These are phyloP conservation scores for Tetraselmis striata DNA, from an alignment of 139 green algal genomes.

Conservation along the genomic window DNA sequence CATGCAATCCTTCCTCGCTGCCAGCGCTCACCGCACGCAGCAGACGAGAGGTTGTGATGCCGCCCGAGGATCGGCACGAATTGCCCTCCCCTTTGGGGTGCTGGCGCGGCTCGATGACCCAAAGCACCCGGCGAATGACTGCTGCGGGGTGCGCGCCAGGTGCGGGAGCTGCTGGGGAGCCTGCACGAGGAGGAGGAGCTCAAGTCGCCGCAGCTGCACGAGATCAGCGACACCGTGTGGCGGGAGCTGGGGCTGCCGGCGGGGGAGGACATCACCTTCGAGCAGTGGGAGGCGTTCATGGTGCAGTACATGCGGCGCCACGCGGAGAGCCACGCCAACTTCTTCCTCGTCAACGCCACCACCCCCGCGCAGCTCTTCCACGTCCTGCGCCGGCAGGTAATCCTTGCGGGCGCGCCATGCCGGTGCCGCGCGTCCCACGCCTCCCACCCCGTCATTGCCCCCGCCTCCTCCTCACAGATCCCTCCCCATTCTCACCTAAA, in stretches of 20 bases:
- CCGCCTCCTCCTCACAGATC: too few relatives aligned
- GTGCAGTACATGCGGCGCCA: conserved; percentile 52
- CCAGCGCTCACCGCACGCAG: too few relatives aligned
- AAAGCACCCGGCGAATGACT: too few relatives aligned
- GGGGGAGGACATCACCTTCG: conserved; percentile 8
- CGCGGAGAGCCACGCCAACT: conserved; percentile 47
- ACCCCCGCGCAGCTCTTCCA: conserved; percentile 71
- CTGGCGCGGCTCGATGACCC: too few relatives aligned
- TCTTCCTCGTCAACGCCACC: conserved; percentile 56
- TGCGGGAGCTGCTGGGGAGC: conserved; percentile 17
- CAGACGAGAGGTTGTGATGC: too few relatives aligned
- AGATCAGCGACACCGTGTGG: conserved; percentile 33
- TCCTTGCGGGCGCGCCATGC: conserved; percentile 19
- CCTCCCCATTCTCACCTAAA: too few relatives aligned
- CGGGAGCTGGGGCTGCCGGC: conserved; percentile 9
- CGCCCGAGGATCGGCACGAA: too few relatives aligned
- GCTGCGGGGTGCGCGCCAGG: too few relatives aligned
- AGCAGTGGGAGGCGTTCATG: conserved; percentile 56
- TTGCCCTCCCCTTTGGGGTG: too few relatives aligned
- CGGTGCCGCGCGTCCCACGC: conserved; percentile 43
- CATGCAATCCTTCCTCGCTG: too few relatives aligned
- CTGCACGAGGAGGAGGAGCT: conserved; percentile 23
- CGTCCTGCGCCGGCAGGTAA: conserved; percentile 55
- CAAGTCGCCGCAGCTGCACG: too few relatives aligned
- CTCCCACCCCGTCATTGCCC: too few relatives aligned